Conservation (phyloP, 2,329 filamentous ascomycete genomes). For the Trichophyton schoenleinii region DNA sequence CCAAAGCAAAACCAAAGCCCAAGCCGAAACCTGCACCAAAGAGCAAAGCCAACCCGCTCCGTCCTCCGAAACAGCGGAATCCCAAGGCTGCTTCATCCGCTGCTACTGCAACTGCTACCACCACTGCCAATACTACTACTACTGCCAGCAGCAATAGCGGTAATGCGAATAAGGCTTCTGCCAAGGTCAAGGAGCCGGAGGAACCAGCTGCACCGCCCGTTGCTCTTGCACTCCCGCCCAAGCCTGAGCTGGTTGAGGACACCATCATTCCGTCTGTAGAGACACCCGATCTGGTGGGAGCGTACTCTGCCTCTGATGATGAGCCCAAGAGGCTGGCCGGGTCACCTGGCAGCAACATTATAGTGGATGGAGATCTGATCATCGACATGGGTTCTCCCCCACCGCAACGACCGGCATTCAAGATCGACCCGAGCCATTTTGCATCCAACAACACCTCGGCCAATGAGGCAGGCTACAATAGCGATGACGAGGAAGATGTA, state of each 20-base stretch:
- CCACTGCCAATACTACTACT: background rate
- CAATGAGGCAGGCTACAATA: conserved; percentile 22
- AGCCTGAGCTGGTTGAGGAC: conserved; percentile 15
- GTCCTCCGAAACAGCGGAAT: conserved; percentile 13
- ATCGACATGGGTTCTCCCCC: conserved; percentile 39
- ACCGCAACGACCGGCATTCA: conserved; percentile 27
- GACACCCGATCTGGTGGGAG: conserved; percentile 16
- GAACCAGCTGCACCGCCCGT: conserved; percentile 9
- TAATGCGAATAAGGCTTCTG: background rate
- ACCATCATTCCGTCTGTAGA: conserved; percentile 14
- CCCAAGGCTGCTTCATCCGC: background rate
- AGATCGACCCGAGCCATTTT: conserved; percentile 31
- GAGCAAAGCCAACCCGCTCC: conserved; percentile 23
- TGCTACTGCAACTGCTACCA: background rate
- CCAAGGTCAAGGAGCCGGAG: background rate
- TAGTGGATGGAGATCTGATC: conserved; percentile 36
- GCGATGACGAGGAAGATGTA: conserved; percentile 27
- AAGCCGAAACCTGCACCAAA: conserved; percentile 15
- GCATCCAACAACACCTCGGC: conserved; percentile 31
- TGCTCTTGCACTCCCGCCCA: conserved; percentile 10
- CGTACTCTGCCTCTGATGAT: conserved; percentile 23
- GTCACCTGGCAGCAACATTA: conserved; percentile 32
- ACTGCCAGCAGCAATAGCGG: background rate
- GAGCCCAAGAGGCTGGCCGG: conserved; percentile 23
- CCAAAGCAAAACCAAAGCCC: conserved; percentile 16